Conservation (phyloP, 164 flowering plant species). For the Protea cynaroides region DNA sequence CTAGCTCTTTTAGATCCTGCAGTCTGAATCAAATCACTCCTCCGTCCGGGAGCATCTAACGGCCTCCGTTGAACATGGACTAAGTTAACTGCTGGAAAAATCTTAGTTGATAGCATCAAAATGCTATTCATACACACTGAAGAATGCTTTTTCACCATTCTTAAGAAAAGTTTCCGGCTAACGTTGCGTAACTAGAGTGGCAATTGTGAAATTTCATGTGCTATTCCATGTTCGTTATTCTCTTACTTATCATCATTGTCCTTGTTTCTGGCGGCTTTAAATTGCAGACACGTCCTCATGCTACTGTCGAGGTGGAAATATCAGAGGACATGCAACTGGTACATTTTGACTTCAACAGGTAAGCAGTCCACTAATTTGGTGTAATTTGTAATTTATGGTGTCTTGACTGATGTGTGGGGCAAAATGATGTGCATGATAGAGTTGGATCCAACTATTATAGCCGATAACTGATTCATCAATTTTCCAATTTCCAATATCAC, state of each 20-base stretch:
- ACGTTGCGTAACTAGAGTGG: too few relatives aligned
- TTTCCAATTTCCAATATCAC: background rate
- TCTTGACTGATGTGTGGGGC: background rate
- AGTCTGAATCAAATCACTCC: too few relatives aligned
- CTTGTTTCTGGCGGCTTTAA: conserved; percentile 14
- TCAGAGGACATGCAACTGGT: conserved; percentile 99
- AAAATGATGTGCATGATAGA: background rate
- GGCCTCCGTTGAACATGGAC: too few relatives aligned
- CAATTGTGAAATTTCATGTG: background rate
- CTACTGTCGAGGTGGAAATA: conserved; percentile 95
- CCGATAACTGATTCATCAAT: background rate
- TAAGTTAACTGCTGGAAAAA: too few relatives aligned
- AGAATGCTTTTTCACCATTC: too few relatives aligned
- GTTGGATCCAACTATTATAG: background rate
- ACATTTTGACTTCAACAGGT: conserved; percentile 96
- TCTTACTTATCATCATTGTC: background rate
- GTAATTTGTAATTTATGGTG: background rate
- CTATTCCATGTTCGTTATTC: background rate
- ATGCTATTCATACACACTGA: too few relatives aligned
- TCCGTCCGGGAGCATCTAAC: too few relatives aligned
- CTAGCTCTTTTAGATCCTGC: too few relatives aligned
- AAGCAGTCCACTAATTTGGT: conserved; percentile 2
- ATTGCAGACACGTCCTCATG: conserved; percentile 87
- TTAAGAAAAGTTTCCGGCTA: too few relatives aligned
- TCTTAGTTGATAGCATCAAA: too few relatives aligned